Evolutionary conservation across 164 flowering plant genomes (phyloP), one percentile per base, ranked within the genome.

Genomic region (Liquidambar formosana): DNA sequence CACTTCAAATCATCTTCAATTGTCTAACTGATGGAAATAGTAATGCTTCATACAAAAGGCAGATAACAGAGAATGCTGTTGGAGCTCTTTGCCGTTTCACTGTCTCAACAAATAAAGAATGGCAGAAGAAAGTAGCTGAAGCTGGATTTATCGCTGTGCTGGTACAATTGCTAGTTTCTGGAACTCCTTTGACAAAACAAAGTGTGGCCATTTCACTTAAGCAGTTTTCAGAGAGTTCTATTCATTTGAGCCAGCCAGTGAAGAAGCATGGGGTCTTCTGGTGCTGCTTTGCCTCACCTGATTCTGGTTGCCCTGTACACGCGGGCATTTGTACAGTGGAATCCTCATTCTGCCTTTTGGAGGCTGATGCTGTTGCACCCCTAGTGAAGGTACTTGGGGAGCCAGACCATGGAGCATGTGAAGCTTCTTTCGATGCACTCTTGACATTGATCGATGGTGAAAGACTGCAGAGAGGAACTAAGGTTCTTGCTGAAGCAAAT

Each of bases 311-410:
- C 74, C 83, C 83, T 8, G 83, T 80, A 22, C 92, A 88, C 75
- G 33, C 19, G 54, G 89, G 92, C 44, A 62, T 84, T n/a, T 88
- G 92, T 59, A 62, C 85, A 0, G 82, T 81, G 26, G 81, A 84
- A 59, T 68, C 81, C 8, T 84, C 92, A 16, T 88, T 81, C 73
- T 88, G 92, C 76, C 74, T 88, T 12, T 51, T 88, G 38, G 86
- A 85, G 73, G 89, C 88, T 15, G 75, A 78, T 52, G 88, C 92
- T 44, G 67, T 88, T 16, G 74, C 15, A 48, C 84, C 89, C 15
- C 81, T 88, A 4, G 86, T 76, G 59, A 71, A 70, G 62, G 65
- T 81, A 56, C 81, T 88, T 12, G 79, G 69, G 45, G 84, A 79
- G 21, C 51, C 75, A 45, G 82, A 88, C 71, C 15, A 73, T 46